Base-by-base conservation (phyloP, 2,329 filamentous ascomycete species). In the Stemphylium lycopersici region DNA sequence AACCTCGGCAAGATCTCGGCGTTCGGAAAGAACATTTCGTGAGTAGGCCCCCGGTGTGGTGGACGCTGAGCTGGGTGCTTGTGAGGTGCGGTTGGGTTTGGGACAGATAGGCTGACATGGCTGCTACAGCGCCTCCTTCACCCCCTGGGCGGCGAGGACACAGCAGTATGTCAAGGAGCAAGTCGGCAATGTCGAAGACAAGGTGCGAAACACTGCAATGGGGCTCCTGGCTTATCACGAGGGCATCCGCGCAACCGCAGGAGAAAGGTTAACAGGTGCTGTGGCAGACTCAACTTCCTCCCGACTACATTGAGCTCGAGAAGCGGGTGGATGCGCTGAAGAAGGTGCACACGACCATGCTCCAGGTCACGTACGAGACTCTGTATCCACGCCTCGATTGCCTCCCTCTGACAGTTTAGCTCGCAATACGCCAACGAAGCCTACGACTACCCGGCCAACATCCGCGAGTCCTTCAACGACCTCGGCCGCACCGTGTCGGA, bases 151-250 rank as follows among this genome's bases (percentile, higher is more conserved):
- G 63, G 90, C 91, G 72, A 90, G 93, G 73, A 97, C 92, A 52
- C 91, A 96, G 78, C 95, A 99, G 81, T 96, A 93, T 82, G 91
- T 96, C 76, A 97, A 96, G 83, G 95, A 99, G 80, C 93, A 97
- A 80, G 86, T 98, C 59, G 95, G 95, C 46, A 91, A 96, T 79
- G 91, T 87, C 59, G 93, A 96, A 64, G 95, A 98, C 78, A 97
- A 95, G 88, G 90, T 92, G 66, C 53, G 68, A 26, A 40, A 43
- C 11, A 18, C 16, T 49, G 34, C 56, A 51, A 20, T n/a, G 18
- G n/a, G 42, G 6, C 15, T 13, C 12, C 16, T 18, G 16, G n/a
- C 20, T 31, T 6, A 20, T 20, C 20, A 20, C 20, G 20, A 20
- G 20, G 20, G 20, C 20, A 20, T 20, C 20, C 20, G 20, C 34